Conservation (phyloP, 768 basidiomycete species). For the Boletus insuetus region DNA sequence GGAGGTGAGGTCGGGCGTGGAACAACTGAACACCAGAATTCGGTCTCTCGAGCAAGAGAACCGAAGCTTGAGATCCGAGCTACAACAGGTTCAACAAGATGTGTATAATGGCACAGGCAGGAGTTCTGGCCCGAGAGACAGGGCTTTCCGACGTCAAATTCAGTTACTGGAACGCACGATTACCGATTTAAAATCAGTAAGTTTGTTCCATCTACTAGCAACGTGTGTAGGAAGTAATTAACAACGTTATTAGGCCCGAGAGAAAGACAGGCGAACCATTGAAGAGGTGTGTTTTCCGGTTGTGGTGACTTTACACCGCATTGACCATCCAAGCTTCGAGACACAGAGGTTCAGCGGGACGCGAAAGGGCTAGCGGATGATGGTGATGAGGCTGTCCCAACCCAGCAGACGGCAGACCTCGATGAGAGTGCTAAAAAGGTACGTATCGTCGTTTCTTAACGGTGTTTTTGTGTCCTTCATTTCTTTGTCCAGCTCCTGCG, state of each 20-base stretch:
- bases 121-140: not conserved
- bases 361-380: constrained; percentile 10
- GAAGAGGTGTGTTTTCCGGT: constrained; percentile 8
- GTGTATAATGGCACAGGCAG: not conserved
- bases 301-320: not conserved
- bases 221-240: not conserved
- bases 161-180: constrained; percentile 8
- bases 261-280: constrained; percentile 14
- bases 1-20: constrained; percentile 4
- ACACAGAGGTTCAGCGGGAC: constrained; percentile 15
- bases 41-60: constrained; percentile 11
- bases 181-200: not conserved
- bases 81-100: not conserved
- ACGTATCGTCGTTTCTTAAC: not conserved
- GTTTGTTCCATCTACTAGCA: not conserved
- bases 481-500: constrained; percentile 12
- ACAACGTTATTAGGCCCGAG: constrained; percentile 4
- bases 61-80: constrained; percentile 1
- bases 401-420: constrained; percentile 2
- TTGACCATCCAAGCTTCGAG: constrained; percentile 12
- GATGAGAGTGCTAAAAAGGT: constrained; percentile 10
- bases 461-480: not conserved
- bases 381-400: not conserved
- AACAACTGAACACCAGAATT: constrained; percentile 8
- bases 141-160: constrained; percentile 5